Base-by-base conservation (phyloP, 2,329 filamentous ascomycete genomes). In the Talaromyces verruculosus region DNA sequence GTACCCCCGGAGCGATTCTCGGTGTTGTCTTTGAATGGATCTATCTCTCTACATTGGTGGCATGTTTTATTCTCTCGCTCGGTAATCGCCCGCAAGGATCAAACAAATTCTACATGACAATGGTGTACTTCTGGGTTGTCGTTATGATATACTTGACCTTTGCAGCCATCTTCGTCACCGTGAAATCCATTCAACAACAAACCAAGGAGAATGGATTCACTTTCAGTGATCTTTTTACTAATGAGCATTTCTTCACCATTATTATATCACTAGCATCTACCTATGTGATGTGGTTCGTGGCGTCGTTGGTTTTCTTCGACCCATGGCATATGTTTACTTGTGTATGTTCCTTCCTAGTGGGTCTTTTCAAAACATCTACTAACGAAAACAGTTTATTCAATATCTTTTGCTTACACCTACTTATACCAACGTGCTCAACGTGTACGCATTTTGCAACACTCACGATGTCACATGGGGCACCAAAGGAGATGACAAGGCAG, bases 311-410 rank as follows among this genome's bases (percentile, higher is more conserved):
- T 71, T 98, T 98, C 88, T 88, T 98, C 78, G 95, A 99, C 77
- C 95, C 95, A 3, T 99, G 95, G 94, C 95, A 99, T 81, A 98
- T 99, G 93, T 85, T 97, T 78, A 98, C 95, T n/a, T 88, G 81
- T 61, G 81, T 83, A 76, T 75, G 80, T 77, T 41, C 25, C 41
- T 43, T 39, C 19, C 45, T 8, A 3, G 25, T 17, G 17, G 30
- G 11, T 37, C 28, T 30, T 35, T 51, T 5, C 22, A 17, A 45
- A 58, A 43, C 51, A 13, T 47, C 15, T 57, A 39, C 49, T 64
- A 13, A 65, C 30, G 53, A 8, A 62, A 19, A n/a, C 66, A 90
- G 66, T 92, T 98, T 79, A 78, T 93, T 59, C 95, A 98, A 85
- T 99, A 99, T 78, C 88, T 98, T 72, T 87, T 98, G 49, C 85